phyloP scores from a whole-genome alignment of 768 basidiomycete genomes.

The Phaeotremella fagi region DNA sequence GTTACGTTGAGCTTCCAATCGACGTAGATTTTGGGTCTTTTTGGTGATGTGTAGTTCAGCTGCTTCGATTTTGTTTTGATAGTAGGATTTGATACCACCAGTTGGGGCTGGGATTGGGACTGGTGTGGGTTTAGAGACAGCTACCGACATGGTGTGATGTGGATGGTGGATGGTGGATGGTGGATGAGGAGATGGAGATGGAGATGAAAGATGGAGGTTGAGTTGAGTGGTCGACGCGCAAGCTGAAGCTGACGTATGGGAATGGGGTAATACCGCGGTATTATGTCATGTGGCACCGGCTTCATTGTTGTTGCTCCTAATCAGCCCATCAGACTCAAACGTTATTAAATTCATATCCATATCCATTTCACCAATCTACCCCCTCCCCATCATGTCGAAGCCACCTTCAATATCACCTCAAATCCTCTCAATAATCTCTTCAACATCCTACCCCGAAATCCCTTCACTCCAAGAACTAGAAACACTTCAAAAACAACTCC shows the following conservation, averaged over 20 bases:
- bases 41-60: constrained; percentile 90
- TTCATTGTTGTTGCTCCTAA: neutral
- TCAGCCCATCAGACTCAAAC: neutral
- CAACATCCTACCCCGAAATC: constrained; percentile 25
- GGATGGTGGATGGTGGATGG: neutral
- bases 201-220: too few relatives aligned
- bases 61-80: constrained; percentile 90
- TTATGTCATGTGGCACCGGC: neutral
- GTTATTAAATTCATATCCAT: neutral
- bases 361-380: neutral
- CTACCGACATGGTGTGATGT: constrained; percentile 26
- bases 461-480: constrained; percentile 24
- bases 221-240: neutral
- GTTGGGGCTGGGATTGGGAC: constrained; percentile 12
- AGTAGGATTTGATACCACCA: constrained; percentile 60
- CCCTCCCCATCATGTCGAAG: neutral
- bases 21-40: constrained; percentile 91
- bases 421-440: constrained; percentile 20
- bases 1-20: constrained; percentile 94
- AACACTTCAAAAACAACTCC: constrained; percentile 3
- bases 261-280: neutral
- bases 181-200: neutral
- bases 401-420: neutral
- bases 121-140: constrained; percentile 28
- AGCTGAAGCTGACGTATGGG: neutral